Conservation (phyloP, 2,329 filamentous ascomycete species). For the Sporothrix protearum region DNA sequence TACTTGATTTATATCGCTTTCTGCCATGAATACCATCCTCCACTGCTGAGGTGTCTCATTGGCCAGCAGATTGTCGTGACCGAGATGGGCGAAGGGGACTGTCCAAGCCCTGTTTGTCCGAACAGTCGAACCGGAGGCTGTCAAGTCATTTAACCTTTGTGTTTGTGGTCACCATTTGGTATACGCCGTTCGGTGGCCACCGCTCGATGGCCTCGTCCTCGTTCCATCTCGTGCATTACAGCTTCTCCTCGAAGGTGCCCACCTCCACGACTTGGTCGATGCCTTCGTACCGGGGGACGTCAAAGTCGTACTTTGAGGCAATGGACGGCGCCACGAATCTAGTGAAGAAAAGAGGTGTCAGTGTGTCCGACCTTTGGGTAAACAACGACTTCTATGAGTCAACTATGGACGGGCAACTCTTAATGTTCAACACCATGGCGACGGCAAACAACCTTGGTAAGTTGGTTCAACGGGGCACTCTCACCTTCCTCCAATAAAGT, state of each 20-base stretch:
- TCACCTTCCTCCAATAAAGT: constrained; percentile 85
- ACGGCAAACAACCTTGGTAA: not conserved
- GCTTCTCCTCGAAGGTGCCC: constrained; percentile 47
- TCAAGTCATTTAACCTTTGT: constrained; percentile 46
- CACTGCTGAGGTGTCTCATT: constrained; percentile 46
- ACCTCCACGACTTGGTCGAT: constrained; percentile 88
- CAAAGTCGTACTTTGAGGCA: constrained; percentile 80
- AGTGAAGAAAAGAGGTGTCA: not conserved
- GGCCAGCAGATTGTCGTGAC: constrained; percentile 41
- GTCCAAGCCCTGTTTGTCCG: constrained; percentile 58
- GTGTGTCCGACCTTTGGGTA: not conserved
- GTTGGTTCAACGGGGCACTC: constrained; percentile 32
- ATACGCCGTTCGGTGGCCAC: not conserved
- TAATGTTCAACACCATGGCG: not conserved
- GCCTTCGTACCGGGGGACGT: constrained; percentile 77
- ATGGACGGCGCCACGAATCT: constrained; percentile 77
- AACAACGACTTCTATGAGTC: not conserved
- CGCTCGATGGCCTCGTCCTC: not conserved
- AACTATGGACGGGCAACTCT: not conserved
- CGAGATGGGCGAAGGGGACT: constrained; percentile 52
- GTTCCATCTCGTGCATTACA: constrained; percentile 38
- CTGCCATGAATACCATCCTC: constrained; percentile 50
- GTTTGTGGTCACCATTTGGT: not conserved
- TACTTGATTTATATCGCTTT: constrained; percentile 59
- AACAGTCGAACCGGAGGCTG: constrained; percentile 57